phyloP scores from a whole-genome alignment of 116 monocot species.

The Iris pallida region DNA sequence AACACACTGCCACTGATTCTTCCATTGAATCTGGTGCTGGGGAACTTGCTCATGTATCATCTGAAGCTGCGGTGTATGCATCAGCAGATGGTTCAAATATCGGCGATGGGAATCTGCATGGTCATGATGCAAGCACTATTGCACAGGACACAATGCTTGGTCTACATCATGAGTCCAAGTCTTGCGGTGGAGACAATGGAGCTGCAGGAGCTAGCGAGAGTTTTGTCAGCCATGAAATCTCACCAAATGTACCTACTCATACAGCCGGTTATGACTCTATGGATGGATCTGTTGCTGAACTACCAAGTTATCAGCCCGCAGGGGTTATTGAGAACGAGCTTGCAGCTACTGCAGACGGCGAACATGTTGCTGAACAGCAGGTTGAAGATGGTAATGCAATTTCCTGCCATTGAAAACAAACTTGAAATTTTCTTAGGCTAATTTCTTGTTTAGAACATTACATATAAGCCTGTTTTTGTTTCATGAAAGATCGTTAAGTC shows the following conservation, averaged over 20 bases:
- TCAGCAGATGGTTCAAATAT: conserved; percentile 2
- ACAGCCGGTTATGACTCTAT: conserved; percentile 5
- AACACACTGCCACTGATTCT: not conserved
- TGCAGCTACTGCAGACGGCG: conserved; percentile 6
- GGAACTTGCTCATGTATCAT: not conserved
- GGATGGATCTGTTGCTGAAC: conserved; percentile 24
- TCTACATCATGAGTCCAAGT: not conserved
- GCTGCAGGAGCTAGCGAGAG: not conserved
- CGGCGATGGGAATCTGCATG: not conserved
- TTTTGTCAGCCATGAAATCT: conserved; percentile 2
- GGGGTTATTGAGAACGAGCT: conserved; percentile 19
- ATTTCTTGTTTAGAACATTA: too few species aligned
- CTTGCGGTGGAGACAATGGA: not conserved
- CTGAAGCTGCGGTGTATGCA: conserved; percentile 9
- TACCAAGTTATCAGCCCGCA: conserved; percentile 20
- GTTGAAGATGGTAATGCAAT: conserved; percentile 19
- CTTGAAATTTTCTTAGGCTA: too few species aligned
- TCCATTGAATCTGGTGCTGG: not conserved
- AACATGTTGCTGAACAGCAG: conserved; percentile 15
- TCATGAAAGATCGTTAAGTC: too few species aligned
- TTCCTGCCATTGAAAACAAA: too few species aligned
- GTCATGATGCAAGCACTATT: not conserved
- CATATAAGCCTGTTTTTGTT: too few species aligned
- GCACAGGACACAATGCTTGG: not conserved
- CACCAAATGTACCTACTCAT: conserved; percentile 7